Evolutionary conservation across 306 rosid species (phyloP).

Genomic region (Hylodesmum podocarpum): DNA sequence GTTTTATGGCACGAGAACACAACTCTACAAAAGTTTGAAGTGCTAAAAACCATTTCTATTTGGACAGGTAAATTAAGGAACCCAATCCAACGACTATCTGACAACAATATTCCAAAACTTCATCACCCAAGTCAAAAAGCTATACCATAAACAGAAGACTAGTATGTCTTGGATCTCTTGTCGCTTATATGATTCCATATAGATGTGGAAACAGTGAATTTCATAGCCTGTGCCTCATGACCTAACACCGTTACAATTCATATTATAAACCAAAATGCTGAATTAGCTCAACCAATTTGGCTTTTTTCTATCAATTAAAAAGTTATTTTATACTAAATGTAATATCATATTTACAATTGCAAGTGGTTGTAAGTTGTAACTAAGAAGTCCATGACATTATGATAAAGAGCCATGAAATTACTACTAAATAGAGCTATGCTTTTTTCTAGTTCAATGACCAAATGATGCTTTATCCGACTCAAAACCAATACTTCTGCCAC

Average conservation of each 20-base stretch:
- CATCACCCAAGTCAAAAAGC: constrained; percentile 31
- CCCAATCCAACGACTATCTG: constrained; percentile 28
- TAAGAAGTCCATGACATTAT: constrained; percentile 29
- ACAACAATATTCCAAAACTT: constrained; percentile 15
- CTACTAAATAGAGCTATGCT: not conserved
- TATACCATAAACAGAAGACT: constrained; percentile 16
- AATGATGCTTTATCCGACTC: constrained; percentile 22
- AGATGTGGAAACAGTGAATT: constrained; percentile 14
- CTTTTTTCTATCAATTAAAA: not conserved
- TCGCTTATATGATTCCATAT: constrained; percentile 16
- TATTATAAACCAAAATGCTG: constrained; percentile 29
- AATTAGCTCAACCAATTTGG: constrained; percentile 38
- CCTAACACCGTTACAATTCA: constrained; percentile 15
- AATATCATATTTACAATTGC: not conserved
- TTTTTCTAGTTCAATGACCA: constrained; percentile 23
- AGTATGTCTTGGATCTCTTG: constrained; percentile 16
- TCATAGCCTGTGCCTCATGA: constrained; percentile 14
- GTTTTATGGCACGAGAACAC: constrained; percentile 1
- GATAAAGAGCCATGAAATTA: constrained; percentile 6
- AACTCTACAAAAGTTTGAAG: constrained; percentile 13
- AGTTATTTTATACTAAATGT: not conserved
- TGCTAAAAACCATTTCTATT: constrained; percentile 19
- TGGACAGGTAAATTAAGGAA: constrained; percentile 15
- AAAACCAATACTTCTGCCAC: not conserved
- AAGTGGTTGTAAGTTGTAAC: not conserved